These are phyloP conservation scores for Penicillium sp. DNA, from an alignment of 2,329 filamentous ascomycete genomes.

Conservation along the genomic window DNA sequence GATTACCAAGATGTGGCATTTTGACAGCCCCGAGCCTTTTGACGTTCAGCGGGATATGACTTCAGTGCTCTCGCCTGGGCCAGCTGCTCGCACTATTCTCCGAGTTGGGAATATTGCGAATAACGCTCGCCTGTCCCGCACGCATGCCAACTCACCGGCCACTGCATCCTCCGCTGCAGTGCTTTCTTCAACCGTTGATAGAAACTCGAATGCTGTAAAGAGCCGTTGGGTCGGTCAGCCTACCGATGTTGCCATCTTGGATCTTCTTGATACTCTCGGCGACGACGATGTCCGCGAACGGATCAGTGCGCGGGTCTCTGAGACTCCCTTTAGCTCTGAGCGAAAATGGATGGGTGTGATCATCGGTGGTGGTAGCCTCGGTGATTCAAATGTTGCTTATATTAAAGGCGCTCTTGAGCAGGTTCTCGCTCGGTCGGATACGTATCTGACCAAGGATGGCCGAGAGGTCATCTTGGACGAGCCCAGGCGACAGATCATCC, in stretches of 20 bases:
- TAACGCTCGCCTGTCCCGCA: conserved; percentile 74
- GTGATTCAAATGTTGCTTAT: conserved; percentile 73
- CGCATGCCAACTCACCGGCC: conserved; percentile 63
- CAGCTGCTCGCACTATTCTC: conserved; percentile 72
- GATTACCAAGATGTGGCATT: conserved; percentile 93
- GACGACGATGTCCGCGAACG: conserved; percentile 88
- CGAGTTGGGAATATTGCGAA: conserved; percentile 96
- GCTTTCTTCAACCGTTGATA: conserved; percentile 73
- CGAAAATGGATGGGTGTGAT: conserved; percentile 99
- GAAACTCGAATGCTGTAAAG: conserved; percentile 57
- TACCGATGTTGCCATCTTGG: conserved; percentile 94
- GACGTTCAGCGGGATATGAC: conserved; percentile 53
- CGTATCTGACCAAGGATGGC: conserved; percentile 80
- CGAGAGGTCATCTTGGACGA: conserved; percentile 81
- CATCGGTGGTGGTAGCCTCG: conserved; percentile 54
- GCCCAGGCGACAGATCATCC: conserved; percentile 64
- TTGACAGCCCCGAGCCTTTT: conserved; percentile 59
- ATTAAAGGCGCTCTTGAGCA: conserved; percentile 93
- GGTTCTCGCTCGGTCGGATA: conserved; percentile 80
- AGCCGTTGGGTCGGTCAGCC: conserved; percentile 96
- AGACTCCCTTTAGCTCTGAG: conserved; percentile 94
- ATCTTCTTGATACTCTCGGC: conserved; percentile 82
- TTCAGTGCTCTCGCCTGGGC: conserved; percentile 55
- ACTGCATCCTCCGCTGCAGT: conserved; percentile 70
- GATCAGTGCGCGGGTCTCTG: conserved; percentile 72